A percentile compares a stretch with the other conserved stretches of the same genome.
Conservation (phyloP, 192 early-diverging fungal species). For the Entophlyctis luteolus region DNA sequence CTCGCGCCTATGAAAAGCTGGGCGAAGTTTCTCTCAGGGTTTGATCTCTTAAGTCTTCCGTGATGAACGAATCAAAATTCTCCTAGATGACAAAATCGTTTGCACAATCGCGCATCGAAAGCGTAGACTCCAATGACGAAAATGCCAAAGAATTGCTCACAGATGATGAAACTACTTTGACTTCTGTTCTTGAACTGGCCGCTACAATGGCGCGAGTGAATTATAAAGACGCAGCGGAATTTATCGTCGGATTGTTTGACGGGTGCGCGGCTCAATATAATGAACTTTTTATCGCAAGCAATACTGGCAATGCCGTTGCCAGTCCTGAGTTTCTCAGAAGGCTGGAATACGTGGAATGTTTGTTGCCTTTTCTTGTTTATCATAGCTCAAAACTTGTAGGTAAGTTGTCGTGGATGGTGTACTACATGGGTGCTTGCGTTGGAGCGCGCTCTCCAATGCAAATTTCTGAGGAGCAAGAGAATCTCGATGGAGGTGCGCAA, state of each 20-base stretch:
- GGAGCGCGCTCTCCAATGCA: slow-evolving; percentile 69
- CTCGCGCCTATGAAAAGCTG: slow-evolving; percentile 22
- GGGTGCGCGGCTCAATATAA: slow-evolving; percentile 61
- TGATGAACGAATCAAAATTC: background rate
- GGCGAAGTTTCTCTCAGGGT: slow-evolving; percentile 22
- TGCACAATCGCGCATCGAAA: slow-evolving; percentile 49
- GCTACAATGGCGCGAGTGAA: slow-evolving; percentile 63
- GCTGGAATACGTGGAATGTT: slow-evolving; percentile 7
- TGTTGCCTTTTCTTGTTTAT: background rate
- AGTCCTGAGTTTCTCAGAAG: background rate
- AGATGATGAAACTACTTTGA: slow-evolving; percentile 64
- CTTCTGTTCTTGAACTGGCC: slow-evolving; percentile 66
- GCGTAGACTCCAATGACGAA: slow-evolving; percentile 47
- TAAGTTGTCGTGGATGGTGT: slow-evolving; percentile 78
- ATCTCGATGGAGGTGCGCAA: slow-evolving; percentile 70
- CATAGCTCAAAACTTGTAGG: slow-evolving; percentile 17
- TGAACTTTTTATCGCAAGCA: slow-evolving; percentile 7
- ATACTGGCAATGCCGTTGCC: background rate
- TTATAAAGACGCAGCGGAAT: slow-evolving; percentile 57
- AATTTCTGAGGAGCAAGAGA: slow-evolving; percentile 75
- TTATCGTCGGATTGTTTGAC: slow-evolving; percentile 54
- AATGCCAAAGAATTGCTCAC: slow-evolving; percentile 48
- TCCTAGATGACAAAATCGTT: slow-evolving; percentile 47
- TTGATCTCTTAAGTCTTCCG: too few species aligned
- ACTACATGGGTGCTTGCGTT: slow-evolving; percentile 66